Base-by-base conservation (phyloP, 2,329 filamentous ascomycete genomes). In the Gnomoniopsis sp. region DNA sequence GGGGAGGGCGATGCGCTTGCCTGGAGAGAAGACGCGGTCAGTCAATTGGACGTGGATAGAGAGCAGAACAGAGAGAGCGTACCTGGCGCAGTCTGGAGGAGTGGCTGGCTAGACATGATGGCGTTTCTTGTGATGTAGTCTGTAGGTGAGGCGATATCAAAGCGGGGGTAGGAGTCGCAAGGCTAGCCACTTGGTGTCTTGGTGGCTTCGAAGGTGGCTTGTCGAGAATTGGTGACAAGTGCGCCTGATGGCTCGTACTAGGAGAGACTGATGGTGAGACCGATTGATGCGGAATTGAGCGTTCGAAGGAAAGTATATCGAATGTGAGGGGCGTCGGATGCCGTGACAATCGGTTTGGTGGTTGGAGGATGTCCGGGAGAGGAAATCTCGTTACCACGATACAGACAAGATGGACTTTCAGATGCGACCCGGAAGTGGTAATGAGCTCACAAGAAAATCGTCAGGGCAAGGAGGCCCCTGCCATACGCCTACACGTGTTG, bases 1-100 rank as follows among this genome's bases (percentile, higher is more conserved):
- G 59, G 95, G 95, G 65, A 99, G 91, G 69, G 95, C 93, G 73
- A 99, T 98, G 72, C 93, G 91, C 81, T 99, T 99, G 84, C 93
- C 93, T 96, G 21, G 43, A 52, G 46, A 61, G 49, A 55, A 53
- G 34, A 53, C 33, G 52, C 38, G 53, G 63, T 60, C 49, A 38
- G 49, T 53, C 23, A 26, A 22, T 43, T 6, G 17, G 3, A n/a
- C 41, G 7, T 49, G 26, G 12, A 49, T 49, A 55, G n/a, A 49
- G 34, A 23, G n/a, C 33, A 41, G 49, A 51, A 47, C 33, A 11
- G 36, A 30, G 30, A 50, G 43, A 52, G 36, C 81, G 67, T 82
- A 96, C 93, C 93, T 65, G 92, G 93, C 54, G 93, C 89, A 54
- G 91, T 93, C 73, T 97, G 93, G 66, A 99, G 90, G 60, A 99